Evolutionary conservation across 202 grass and related monocot species (phyloP), one percentile per base, ranked within the genome.

Genomic region (Elaeis oleifera): DNA sequence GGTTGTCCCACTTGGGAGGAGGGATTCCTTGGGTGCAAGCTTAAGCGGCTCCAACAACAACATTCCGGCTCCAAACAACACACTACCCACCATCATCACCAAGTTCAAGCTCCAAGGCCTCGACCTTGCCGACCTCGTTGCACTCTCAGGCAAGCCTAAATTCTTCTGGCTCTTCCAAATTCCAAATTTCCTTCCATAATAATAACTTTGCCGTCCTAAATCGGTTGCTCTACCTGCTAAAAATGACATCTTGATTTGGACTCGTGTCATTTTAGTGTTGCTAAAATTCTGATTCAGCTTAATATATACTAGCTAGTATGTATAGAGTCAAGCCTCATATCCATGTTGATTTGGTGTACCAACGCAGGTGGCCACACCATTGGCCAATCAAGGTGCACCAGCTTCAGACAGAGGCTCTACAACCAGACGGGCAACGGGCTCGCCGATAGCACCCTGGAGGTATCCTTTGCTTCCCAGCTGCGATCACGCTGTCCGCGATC

Each of bases 31-130:
- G 6, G 25, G n/a, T 32, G 64, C 64, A 18, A 67, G 64, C 16
- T 31, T 67, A 5, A 67, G 50, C 5, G 64, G 64, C 18, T 67
- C 64, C 8, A 67, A 67, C 49, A 29, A 54, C 64, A 21, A 67
- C 23, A 67, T 67, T 54, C 64, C 64, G 19, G 64, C 64, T 13
- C 64, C 64, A 7, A 67, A 67, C 64, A 67, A 67, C 64, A 67
- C 64, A 0, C 50, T 67, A 2, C 17, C 23, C 0, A 32, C 64
- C 51, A 67, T 67, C 64, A 15, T 54, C 64, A 67, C 50, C 50
- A 67, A 67, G 64, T 67, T 54, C 64, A 54, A 53, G 50, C 50
- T 53, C 4, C 23, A 54, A 3, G 64, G 64, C 50, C 64, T 67
- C n/a, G n/a, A 67, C 64, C 15, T 67, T 5, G 25, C 31, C 24